Evolutionary conservation across 371 early-diverging fungal species (phyloP).

Genomic region (Smittium culicis): DNA sequence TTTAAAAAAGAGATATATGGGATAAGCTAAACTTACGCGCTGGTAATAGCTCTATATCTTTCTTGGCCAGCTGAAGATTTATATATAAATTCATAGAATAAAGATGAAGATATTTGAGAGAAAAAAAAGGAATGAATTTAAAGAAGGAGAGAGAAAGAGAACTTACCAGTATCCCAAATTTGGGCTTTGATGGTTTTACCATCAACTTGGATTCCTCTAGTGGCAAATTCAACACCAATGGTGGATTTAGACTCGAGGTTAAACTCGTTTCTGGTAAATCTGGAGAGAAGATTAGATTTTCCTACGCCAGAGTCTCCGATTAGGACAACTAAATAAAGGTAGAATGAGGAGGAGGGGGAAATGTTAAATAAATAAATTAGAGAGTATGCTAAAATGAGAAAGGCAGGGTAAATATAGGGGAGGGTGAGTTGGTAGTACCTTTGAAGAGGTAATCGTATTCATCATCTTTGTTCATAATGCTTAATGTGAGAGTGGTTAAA

Average conservation of each 20-base stretch:
- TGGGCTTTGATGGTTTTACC: slow-evolving; percentile 97
- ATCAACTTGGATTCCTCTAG: slow-evolving; percentile 91
- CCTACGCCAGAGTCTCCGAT: slow-evolving; percentile 99
- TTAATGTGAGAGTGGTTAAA: slow-evolving; percentile 11
- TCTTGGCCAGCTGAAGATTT: slow-evolving; percentile 30
- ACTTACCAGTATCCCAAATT: slow-evolving; percentile 99
- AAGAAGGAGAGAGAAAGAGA: neutral
- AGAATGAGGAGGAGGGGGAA: neutral
- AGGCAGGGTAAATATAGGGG: neutral
- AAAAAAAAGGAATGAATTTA: neutral
- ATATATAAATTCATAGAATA: neutral
- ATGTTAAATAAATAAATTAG: neutral
- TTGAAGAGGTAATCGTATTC: slow-evolving; percentile 94
- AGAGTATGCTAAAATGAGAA: neutral
- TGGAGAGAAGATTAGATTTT: slow-evolving; percentile 96
- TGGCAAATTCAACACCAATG: slow-evolving; percentile 99
- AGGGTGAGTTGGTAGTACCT: slow-evolving; percentile 35
- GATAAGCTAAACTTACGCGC: slow-evolving; percentile 44
- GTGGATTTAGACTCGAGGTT: slow-evolving; percentile 96
- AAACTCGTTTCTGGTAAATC: slow-evolving; percentile 97
- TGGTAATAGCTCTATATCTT: slow-evolving; percentile 33
- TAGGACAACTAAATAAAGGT: slow-evolving; percentile 68
- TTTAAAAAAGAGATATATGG: neutral
- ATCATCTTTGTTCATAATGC: slow-evolving; percentile 72
- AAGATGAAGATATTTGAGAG: neutral